These are phyloP conservation scores for Emmonsia crescens DNA, from an alignment of 2,329 filamentous ascomycete genomes.

Conservation along the genomic window DNA sequence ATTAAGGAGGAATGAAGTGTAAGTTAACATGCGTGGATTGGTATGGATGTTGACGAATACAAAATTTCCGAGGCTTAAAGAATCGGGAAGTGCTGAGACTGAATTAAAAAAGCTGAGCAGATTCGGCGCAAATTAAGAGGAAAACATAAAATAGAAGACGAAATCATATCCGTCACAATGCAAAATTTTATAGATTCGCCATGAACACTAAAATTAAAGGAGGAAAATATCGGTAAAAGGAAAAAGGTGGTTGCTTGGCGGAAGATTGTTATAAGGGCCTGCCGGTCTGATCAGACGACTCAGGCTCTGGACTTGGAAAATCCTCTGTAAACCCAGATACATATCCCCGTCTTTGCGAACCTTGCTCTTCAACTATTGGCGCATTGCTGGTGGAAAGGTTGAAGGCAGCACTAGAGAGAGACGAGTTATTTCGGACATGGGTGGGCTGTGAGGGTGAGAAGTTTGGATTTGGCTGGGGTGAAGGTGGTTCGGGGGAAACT, in stretches of 20 bases:
- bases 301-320: conserved; percentile 3
- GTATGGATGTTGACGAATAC: background rate
- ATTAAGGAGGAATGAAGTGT: background rate
- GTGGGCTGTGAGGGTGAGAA: conserved; percentile 3
- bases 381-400: conserved; percentile 8
- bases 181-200: background rate
- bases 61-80: background rate
- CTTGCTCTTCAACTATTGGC: conserved; percentile 3
- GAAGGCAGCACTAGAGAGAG: conserved; percentile 13
- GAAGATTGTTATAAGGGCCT: background rate
- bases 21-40: background rate
- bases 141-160: background rate
- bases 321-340: conserved; percentile 15
- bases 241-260: background rate
- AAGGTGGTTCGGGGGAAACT: conserved; percentile 10
- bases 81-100: background rate
- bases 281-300: background rate
- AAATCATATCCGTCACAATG: background rate
- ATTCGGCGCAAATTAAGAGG: background rate
- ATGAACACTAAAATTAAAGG: background rate
- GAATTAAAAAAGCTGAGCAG: background rate
- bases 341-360: conserved; percentile 6
- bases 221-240: background rate
- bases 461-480: conserved; percentile 7
- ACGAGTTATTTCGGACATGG: conserved; percentile 12